These are phyloP conservation scores for Microthyrium microscopicum DNA, from an alignment of 2,329 filamentous ascomycete species.

Conservation along the genomic window DNA sequence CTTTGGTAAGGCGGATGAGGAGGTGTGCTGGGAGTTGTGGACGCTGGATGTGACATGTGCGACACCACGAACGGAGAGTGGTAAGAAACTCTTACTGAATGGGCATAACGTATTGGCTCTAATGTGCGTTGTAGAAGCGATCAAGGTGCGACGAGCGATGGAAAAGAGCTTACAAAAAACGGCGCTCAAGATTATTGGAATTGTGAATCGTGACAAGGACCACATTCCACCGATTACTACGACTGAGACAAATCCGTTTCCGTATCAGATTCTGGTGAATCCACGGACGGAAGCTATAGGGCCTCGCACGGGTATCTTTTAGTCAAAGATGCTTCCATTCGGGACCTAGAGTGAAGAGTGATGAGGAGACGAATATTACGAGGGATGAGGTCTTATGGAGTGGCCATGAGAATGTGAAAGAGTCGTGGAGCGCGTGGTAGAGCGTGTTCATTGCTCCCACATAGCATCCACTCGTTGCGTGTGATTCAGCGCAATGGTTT, in stretches of 20 bases:
- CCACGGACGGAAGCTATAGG: conserved; percentile 68
- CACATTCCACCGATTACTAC: conserved; percentile 96
- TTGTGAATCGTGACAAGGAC: conserved; percentile 77
- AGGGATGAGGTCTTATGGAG: too few relatives aligned
- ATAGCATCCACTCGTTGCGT: too few relatives aligned
- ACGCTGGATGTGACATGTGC: conserved; percentile 85
- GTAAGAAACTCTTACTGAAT: conserved; percentile 25
- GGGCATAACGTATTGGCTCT: background rate
- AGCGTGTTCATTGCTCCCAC: too few relatives aligned
- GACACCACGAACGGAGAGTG: conserved; percentile 73
- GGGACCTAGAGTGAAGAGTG: too few relatives aligned
- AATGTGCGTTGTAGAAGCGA: conserved; percentile 44
- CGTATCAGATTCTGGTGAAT: conserved; percentile 82
- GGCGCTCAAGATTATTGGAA: conserved; percentile 75
- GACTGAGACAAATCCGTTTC: conserved; percentile 81
- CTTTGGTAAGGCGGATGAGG: conserved; percentile 66
- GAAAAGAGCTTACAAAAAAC: conserved; percentile 76
- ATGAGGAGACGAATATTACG: too few relatives aligned
- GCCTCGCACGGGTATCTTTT: conserved; percentile 62
- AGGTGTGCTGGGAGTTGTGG: conserved; percentile 96
- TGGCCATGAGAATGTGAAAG: too few relatives aligned
- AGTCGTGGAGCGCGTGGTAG: too few relatives aligned
- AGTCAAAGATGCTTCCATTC: too few relatives aligned
- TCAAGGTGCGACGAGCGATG: conserved; percentile 81
- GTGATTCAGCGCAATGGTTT: too few relatives aligned